phyloP scores from a whole-genome alignment of 345 rosid species.

The Aquilaria sinensis region DNA sequence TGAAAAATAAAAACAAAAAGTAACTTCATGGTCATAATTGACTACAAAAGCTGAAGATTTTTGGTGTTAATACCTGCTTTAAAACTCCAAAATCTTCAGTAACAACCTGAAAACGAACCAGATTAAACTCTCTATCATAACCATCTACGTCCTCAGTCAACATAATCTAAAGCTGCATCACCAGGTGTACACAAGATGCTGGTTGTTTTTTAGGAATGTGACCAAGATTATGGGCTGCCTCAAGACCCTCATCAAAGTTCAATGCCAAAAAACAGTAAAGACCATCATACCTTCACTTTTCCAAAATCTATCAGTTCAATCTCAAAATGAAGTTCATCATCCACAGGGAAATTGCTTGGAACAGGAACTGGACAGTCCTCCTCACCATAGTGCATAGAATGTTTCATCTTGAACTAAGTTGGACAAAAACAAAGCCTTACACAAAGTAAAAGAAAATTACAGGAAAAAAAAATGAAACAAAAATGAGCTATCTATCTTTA shows the following conservation, averaged over 20 bases:
- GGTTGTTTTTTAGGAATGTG: constrained; percentile 2
- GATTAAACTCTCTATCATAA: not conserved
- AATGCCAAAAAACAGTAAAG: not conserved
- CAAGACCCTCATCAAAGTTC: not conserved
- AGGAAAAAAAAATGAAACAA: too few relatives aligned
- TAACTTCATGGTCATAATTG: too few relatives aligned
- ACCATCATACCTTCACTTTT: constrained; percentile 69
- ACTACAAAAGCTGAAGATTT: too few relatives aligned
- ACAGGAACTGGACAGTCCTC: constrained; percentile 73
- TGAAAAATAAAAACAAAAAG: not conserved
- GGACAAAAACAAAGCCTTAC: not conserved
- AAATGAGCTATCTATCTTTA: too few relatives aligned
- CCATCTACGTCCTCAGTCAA: too few relatives aligned
- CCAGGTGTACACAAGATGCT: constrained; percentile 6
- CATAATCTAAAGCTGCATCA: not conserved
- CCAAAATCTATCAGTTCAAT: constrained; percentile 75
- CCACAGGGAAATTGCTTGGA: constrained; percentile 68
- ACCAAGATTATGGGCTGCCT: not conserved
- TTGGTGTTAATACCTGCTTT: constrained; percentile 57
- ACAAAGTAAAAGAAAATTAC: not conserved
- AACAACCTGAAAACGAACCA: constrained; percentile 55
- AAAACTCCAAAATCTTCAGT: constrained; percentile 80
- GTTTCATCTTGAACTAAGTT: constrained; percentile 92
- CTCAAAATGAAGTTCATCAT: constrained; percentile 97
- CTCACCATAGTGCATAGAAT: constrained; percentile 90